Evolutionary conservation across 2,329 filamentous ascomycete genomes (phyloP).

Genomic region (Truncatella angustata): DNA sequence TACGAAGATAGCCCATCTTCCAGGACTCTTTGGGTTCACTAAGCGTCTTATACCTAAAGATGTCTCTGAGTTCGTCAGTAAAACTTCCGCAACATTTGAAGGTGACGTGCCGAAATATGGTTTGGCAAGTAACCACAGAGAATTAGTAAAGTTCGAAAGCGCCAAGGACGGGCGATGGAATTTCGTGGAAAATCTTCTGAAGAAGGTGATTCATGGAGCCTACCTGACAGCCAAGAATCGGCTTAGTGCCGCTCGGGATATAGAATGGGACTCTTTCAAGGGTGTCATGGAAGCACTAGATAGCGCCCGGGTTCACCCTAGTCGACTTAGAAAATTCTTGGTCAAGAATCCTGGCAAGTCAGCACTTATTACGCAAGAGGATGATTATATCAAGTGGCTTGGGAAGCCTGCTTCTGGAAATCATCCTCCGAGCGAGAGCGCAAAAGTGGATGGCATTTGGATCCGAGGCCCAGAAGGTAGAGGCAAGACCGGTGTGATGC

Average conservation of each 20-base stretch:
- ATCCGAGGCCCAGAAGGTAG: conserved; percentile 39
- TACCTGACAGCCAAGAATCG: conserved; percentile 34
- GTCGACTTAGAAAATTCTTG: background rate
- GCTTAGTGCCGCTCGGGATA: conserved; percentile 33
- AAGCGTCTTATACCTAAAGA: conserved; percentile 30
- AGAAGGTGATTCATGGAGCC: conserved; percentile 35
- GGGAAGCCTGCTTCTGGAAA: conserved; percentile 14
- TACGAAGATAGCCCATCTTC: conserved; percentile 32
- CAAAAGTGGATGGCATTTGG: conserved; percentile 33
- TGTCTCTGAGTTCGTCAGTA: conserved; percentile 36
- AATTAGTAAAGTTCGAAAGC: conserved; percentile 41
- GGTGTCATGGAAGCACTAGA: conserved; percentile 31
- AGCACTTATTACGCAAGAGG: conserved; percentile 36
- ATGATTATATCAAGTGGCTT: conserved; percentile 35
- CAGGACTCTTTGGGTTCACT: conserved; percentile 23
- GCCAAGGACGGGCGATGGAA: conserved; percentile 36
- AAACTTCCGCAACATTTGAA: conserved; percentile 37
- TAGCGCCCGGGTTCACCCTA: conserved; percentile 25
- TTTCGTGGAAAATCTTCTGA: conserved; percentile 35
- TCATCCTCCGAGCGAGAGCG: background rate
- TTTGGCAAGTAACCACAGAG: conserved; percentile 35
- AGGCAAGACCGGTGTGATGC: conserved; percentile 39
- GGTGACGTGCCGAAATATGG: conserved; percentile 32
- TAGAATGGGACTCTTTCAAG: conserved; percentile 32
- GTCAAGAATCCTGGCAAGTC: conserved; percentile 17